A percentile compares a stretch with the other conserved stretches of the same genome.
Evolutionary conservation across 768 basidiomycete species (phyloP).

Genomic region (Lepiota venenata): DNA sequence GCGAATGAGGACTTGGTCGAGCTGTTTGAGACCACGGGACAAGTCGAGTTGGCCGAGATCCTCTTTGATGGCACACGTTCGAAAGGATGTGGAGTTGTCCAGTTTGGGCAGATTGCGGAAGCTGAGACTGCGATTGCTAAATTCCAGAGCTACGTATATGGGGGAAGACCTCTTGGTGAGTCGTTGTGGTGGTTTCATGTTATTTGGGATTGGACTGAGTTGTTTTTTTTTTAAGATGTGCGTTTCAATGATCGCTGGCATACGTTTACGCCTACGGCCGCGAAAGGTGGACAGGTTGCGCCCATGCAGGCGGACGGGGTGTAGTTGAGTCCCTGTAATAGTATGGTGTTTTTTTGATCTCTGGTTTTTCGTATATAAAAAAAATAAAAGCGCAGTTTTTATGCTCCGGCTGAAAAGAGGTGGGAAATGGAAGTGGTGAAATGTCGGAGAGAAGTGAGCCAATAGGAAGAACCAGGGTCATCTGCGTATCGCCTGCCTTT

Average conservation of each 20-base stretch:
- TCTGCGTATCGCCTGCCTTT: slow-evolving; percentile 8
- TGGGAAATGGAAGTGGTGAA: neutral
- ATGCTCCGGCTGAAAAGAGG: neutral
- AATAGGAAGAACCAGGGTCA: slow-evolving; percentile 3
- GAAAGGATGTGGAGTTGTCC: slow-evolving; percentile 94
- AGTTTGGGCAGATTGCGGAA: slow-evolving; percentile 83
- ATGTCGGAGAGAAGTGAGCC: slow-evolving; percentile 5
- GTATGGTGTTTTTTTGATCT: neutral
- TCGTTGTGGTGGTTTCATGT: slow-evolving; percentile 11
- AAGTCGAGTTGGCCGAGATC: slow-evolving; percentile 93
- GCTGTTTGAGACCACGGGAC: slow-evolving; percentile 95
- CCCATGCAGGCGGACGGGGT: slow-evolving; percentile 58
- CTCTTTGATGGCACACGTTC: slow-evolving; percentile 89
- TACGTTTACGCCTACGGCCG: slow-evolving; percentile 84
- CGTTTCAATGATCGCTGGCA: slow-evolving; percentile 97
- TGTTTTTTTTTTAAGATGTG: slow-evolving; percentile 68
- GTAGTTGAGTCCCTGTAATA: slow-evolving; percentile 8
- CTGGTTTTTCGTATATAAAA: no score
- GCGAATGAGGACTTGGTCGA: slow-evolving; percentile 98
- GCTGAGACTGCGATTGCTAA: slow-evolving; percentile 97
- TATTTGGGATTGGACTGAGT: no score
- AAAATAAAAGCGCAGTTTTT: neutral
- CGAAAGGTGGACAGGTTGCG: slow-evolving; percentile 78
- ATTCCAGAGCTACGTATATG: slow-evolving; percentile 95
- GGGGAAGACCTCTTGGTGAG: slow-evolving; percentile 81